Evolutionary conservation across 257 asterid species (phyloP).

Genomic region (Ilex asprella): DNA sequence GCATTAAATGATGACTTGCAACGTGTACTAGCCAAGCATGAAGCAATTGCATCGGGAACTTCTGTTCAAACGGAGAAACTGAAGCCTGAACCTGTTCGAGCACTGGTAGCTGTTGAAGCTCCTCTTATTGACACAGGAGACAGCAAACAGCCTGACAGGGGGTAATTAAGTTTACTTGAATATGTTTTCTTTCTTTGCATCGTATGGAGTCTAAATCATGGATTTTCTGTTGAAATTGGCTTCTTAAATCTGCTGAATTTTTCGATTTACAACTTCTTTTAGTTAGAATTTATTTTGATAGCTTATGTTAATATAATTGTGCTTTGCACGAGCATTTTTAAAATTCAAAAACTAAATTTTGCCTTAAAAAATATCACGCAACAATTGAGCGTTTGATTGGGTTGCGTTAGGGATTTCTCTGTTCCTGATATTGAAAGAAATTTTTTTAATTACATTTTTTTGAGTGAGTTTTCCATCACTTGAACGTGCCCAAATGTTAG

Average conservation of each 20-base stretch:
- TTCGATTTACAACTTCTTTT: too few species aligned
- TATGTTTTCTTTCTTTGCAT: slow-evolving; percentile 6
- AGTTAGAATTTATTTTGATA: too few species aligned
- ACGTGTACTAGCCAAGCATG: slow-evolving; percentile 87
- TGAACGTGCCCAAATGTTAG: too few species aligned
- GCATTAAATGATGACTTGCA: slow-evolving; percentile 91
- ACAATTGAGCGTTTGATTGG: too few species aligned
- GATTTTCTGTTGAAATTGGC: background rate
- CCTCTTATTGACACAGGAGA: slow-evolving; percentile 83
- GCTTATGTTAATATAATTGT: too few species aligned
- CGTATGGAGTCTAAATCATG: background rate
- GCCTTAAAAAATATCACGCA: too few species aligned
- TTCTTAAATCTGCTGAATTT: background rate
- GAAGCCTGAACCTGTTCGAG: slow-evolving; percentile 44
- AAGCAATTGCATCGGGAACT: slow-evolving; percentile 70
- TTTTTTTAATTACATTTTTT: too few species aligned
- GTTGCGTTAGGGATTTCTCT: too few species aligned
- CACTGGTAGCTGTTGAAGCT: slow-evolving; percentile 58
- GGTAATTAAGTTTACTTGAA: slow-evolving; percentile 42
- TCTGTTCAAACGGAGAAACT: slow-evolving; percentile 45
- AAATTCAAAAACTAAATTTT: too few species aligned
- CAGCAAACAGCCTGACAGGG: slow-evolving; percentile 38
- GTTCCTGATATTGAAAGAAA: too few species aligned
- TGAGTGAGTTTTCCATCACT: too few species aligned
- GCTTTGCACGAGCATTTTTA: too few species aligned